phyloP scores from a whole-genome alignment of 2,329 filamentous ascomycete genomes.

The Diatrype stigma region DNA sequence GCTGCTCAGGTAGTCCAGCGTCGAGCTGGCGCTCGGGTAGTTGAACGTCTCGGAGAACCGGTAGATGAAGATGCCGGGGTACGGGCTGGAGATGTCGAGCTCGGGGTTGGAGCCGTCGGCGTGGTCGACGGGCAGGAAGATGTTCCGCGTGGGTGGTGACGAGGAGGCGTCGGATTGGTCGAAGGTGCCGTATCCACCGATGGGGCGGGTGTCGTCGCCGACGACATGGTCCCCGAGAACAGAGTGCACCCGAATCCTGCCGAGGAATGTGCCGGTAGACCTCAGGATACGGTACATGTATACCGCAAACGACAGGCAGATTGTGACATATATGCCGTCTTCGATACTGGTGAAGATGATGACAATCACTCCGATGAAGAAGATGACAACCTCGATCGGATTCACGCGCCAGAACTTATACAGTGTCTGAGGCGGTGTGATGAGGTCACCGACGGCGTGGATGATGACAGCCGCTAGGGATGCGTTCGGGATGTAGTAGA shows the following conservation, averaged over 20 bases:
- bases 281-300: conserved; percentile 81
- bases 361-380: conserved; percentile 87
- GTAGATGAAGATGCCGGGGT: conserved; percentile 94
- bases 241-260: conserved; percentile 77
- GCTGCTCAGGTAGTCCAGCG: conserved; percentile 72
- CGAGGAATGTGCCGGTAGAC: conserved; percentile 78
- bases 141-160: conserved; percentile 53
- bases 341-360: conserved; percentile 88
- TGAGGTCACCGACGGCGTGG: conserved; percentile 88
- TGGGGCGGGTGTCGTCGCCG: conserved; percentile 51
- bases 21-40: conserved; percentile 89
- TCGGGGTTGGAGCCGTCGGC: conserved; percentile 87
- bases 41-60: conserved; percentile 93
- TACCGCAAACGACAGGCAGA: conserved; percentile 70
- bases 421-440: conserved; percentile 84
- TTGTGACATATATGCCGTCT: conserved; percentile 85
- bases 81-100: conserved; percentile 73
- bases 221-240: conserved; percentile 72
- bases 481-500: conserved; percentile 87
- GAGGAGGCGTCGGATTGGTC: conserved; percentile 29
- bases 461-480: conserved; percentile 86
- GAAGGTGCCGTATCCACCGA: conserved; percentile 56
- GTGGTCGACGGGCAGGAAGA: conserved; percentile 85
- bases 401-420: conserved; percentile 96
- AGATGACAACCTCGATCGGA: conserved; percentile 84